phyloP scores from a whole-genome alignment of 1,284 basidiomycete species.

The Vanrija sp. region DNA sequence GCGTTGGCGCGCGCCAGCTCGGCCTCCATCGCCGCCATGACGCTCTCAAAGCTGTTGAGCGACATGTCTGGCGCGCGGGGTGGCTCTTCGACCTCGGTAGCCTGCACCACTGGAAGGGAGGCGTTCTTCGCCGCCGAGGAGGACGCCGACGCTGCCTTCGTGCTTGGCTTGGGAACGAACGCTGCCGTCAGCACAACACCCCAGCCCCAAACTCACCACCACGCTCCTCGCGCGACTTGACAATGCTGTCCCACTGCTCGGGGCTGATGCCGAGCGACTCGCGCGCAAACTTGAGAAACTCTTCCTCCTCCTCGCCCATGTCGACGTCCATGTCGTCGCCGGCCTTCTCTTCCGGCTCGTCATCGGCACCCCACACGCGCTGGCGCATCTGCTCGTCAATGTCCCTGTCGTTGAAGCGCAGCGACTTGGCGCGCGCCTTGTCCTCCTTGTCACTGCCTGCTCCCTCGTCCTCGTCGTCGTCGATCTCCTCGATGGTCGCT shows the following conservation, averaged over 20 bases:
- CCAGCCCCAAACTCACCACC: slow-evolving; percentile 39
- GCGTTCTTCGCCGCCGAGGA: too few relatives aligned
- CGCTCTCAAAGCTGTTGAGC: slow-evolving; percentile 85
- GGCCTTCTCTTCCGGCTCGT: slow-evolving; percentile 51
- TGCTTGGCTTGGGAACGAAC: slow-evolving; percentile 13
- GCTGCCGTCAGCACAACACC: not conserved
- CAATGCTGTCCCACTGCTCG: slow-evolving; percentile 74
- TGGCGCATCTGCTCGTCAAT: slow-evolving; percentile 77
- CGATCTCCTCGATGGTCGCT: slow-evolving; percentile 36
- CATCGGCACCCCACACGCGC: slow-evolving; percentile 72
- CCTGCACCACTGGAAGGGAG: not conserved
- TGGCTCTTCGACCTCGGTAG: not conserved
- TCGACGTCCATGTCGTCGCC: slow-evolving; percentile 74
- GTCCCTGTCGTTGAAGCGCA: slow-evolving; percentile 60
- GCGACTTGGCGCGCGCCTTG: slow-evolving; percentile 16
- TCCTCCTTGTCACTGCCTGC: slow-evolving; percentile 20
- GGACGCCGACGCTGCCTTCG: not conserved
- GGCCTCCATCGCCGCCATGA: slow-evolving; percentile 90
- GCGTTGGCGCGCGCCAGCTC: slow-evolving; percentile 56
- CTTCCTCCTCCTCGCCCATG: slow-evolving; percentile 82
- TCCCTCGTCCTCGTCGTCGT: slow-evolving; percentile 17
- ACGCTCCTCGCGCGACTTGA: slow-evolving; percentile 70
- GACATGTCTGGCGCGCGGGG: slow-evolving; percentile 53
- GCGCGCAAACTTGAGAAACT: slow-evolving; percentile 86
- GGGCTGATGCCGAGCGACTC: slow-evolving; percentile 81